Evolutionary conservation across 106 monocot genomes (phyloP).

Genomic region (Cymbidium sinense): DNA sequence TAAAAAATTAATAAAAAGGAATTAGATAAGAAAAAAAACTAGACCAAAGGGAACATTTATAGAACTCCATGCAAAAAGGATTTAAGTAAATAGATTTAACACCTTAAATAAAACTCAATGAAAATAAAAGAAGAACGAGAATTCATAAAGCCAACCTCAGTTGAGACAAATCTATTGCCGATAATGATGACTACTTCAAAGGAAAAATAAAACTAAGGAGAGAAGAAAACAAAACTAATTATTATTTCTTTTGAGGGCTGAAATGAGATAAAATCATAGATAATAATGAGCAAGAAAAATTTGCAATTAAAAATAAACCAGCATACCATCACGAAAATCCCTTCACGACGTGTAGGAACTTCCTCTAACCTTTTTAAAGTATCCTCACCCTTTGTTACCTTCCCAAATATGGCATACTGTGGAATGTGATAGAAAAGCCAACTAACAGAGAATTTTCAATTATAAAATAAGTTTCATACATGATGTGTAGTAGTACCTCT

Average conservation of each 20-base stretch:
- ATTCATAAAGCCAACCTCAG: no score
- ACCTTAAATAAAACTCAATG: neutral
- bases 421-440: neutral
- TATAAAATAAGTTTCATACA: neutral
- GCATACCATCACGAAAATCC: conserved; percentile 95
- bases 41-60: neutral
- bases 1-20: neutral
- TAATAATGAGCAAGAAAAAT: neutral
- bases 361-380: conserved; percentile 81
- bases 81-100: neutral
- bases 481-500: conserved; percentile 32
- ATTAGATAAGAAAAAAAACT: neutral
- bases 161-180: no score
- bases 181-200: neutral
- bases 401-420: conserved; percentile 95
- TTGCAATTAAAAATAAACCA: neutral
- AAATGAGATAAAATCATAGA: neutral
- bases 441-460: neutral
- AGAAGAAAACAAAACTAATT: neutral
- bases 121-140: neutral
- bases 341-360: conserved; percentile 93
- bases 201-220: neutral
- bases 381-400: conserved; percentile 86
- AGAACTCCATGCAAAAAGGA: neutral
- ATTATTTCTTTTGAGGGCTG: neutral